A percentile compares a stretch with the other conserved stretches of the same genome.
These are phyloP conservation scores for Mortierella sp. DNA, from an alignment of 371 early-diverging fungal genomes.

Conservation along the genomic window DNA sequence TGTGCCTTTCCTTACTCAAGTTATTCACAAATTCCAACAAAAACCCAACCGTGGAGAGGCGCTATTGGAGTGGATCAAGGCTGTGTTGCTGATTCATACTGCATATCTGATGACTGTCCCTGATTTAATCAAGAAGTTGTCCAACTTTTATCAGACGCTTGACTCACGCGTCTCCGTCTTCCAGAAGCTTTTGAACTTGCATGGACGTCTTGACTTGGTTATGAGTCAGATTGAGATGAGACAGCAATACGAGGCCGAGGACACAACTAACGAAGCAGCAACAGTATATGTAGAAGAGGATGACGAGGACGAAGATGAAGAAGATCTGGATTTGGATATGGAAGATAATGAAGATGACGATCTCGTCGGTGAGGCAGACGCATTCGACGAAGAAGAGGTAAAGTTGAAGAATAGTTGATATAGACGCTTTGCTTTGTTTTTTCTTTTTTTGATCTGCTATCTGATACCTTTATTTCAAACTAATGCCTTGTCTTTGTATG, in stretches of 20 bases:
- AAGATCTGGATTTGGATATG: constrained; percentile 50
- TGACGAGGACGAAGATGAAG: constrained; percentile 68
- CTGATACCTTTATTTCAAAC: not conserved
- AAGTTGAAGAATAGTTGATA: not conserved
- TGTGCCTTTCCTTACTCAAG: constrained; percentile 77
- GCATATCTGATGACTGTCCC: constrained; percentile 81
- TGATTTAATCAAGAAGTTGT: constrained; percentile 71
- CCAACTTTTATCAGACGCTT: constrained; percentile 78
- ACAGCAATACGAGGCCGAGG: constrained; percentile 59
- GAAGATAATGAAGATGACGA: constrained; percentile 56
- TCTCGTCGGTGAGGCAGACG: constrained; percentile 57
- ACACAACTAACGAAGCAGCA: constrained; percentile 57
- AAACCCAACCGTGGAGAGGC: constrained; percentile 74
- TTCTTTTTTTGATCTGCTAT: not conserved
- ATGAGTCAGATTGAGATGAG: constrained; percentile 77
- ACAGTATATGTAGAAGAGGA: constrained; percentile 73
- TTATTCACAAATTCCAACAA: constrained; percentile 74
- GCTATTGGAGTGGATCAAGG: constrained; percentile 83
- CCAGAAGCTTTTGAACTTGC: constrained; percentile 72
- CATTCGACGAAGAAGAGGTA: constrained; percentile 55
- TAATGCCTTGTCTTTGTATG: not conserved
- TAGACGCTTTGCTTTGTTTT: not conserved
- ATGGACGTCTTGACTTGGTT: constrained; percentile 85
- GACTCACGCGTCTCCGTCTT: constrained; percentile 73
- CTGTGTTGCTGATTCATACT: constrained; percentile 76